These are phyloP conservation scores for Skeletonema marinoi DNA, from an alignment of 108 stramenopile species.

Conservation along the genomic window DNA sequence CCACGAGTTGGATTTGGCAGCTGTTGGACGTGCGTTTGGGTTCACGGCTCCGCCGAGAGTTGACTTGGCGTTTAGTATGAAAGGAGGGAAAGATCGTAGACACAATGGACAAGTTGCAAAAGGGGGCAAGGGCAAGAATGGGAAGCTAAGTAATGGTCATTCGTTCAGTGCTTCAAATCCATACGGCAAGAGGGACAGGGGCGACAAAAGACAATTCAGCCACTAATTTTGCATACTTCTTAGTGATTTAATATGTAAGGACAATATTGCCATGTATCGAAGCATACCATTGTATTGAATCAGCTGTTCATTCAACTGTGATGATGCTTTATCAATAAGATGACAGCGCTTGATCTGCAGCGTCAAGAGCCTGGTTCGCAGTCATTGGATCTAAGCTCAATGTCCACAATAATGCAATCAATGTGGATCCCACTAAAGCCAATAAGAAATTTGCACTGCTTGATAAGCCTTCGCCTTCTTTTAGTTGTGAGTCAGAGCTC, in stretches of 20 bases:
- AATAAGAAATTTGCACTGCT: conserved; percentile 21
- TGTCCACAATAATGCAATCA: conserved; percentile 32
- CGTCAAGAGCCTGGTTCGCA: background rate
- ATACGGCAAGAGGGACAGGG: conserved; percentile 86
- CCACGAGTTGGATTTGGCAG: conserved; percentile 94
- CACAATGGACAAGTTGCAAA: conserved; percentile 50
- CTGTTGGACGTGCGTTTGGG: conserved; percentile 95
- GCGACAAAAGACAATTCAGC: conserved; percentile 92
- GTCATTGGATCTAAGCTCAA: conserved; percentile 44
- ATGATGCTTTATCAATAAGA: background rate
- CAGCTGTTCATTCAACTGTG: background rate
- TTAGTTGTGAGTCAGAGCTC: background rate
- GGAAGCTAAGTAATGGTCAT: conserved; percentile 69
- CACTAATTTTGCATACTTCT: conserved; percentile 49
- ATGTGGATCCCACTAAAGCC: conserved; percentile 25
- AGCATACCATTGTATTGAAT: background rate
- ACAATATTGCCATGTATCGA: background rate
- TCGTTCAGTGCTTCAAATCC: conserved; percentile 96
- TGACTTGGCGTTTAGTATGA: conserved; percentile 89
- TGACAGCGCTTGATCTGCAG: background rate
- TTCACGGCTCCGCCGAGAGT: conserved; percentile 97
- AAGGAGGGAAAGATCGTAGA: conserved; percentile 68
- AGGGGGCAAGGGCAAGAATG: conserved; percentile 53
- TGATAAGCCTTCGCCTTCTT: conserved; percentile 8
- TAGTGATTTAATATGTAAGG: background rate